Evolutionary conservation across 202 grass and related monocot species (phyloP).

Genomic region (Miscanthus sacchariflorus): DNA sequence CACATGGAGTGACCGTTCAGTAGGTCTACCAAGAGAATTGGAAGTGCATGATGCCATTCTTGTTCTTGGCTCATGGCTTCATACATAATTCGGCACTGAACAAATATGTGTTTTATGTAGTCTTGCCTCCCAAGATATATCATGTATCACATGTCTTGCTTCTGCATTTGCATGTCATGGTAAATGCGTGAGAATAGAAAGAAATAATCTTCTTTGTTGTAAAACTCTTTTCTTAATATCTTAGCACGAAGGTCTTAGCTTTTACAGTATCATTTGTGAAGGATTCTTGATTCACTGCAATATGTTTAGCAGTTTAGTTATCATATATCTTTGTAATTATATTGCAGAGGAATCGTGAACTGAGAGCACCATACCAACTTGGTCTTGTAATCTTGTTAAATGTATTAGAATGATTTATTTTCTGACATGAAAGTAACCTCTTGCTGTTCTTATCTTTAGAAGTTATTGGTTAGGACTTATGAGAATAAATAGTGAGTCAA

Average conservation of each 20-base stretch:
- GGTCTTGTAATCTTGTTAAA: slow-evolving; percentile 12
- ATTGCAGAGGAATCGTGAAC: background rate
- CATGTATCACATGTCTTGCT: slow-evolving; percentile 28
- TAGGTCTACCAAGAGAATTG: slow-evolving; percentile 13
- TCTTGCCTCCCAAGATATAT: slow-evolving; percentile 15
- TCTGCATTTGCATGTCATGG: slow-evolving; percentile 40
- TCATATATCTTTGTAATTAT: slow-evolving; percentile 36
- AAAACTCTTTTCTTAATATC: slow-evolving; percentile 1
- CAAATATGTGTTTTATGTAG: slow-evolving; percentile 21
- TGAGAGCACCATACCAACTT: background rate
- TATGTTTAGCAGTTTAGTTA: background rate
- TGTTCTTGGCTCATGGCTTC: slow-evolving; percentile 31
- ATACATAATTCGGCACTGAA: slow-evolving; percentile 20
- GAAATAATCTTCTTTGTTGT: slow-evolving; percentile 12
- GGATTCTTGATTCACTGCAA: slow-evolving; percentile 29
- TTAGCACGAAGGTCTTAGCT: slow-evolving; percentile 7
- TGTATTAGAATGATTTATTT: slow-evolving; percentile 17
- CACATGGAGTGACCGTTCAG: background rate
- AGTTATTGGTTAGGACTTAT: slow-evolving; percentile 4
- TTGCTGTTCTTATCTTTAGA: slow-evolving; percentile 5
- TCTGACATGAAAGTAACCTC: background rate
- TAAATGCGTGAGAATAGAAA: slow-evolving; percentile 1
- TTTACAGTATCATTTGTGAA: slow-evolving; percentile 11
- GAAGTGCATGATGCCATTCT: slow-evolving; percentile 5
- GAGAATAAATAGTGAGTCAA: background rate